Base-by-base conservation (phyloP, 164 flowering plant genomes). In the Stephania japonica region DNA sequence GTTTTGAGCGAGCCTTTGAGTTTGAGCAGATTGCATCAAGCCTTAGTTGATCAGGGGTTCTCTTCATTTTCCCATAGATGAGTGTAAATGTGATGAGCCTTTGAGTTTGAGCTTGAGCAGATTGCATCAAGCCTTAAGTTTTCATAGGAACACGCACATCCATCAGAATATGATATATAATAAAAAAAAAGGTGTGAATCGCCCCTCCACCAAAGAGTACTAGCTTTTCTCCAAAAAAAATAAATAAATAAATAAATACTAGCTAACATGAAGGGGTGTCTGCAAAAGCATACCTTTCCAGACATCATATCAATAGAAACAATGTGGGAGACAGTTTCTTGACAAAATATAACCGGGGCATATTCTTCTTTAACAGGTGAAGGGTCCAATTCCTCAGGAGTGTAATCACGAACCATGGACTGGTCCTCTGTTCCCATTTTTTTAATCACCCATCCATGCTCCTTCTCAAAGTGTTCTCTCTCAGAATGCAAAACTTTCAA, bases 221-320 rank as follows among this genome's bases (percentile, higher is more conserved):
- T 32, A 65, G 26, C 12, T 23, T n/a, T n/a, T n/a, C n/a, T n/a
- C n/a, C n/a, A n/a, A n/a, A 43, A 43, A 43, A 43, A 43, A 43
- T 7, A 11, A 72, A 13, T 18, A 67, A 21, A 7, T 18, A 63
- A 63, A 64, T 64, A 23, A 23, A n/a, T 13, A n/a, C 24, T 13
- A 65, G 26, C 12, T 23, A 32, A 32, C 14, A 67, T 18, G n/a
- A 67, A 19, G 10, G 38, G 69, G n/a, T 67, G 16, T 11, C 7
- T 27, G 47, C 12, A 5, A 75, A 42, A 61, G 26, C 78, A 27
- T 70, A 92, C 99, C 95, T 88, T 87, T 77, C 99, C 98, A 21
- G 99, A 95, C 96, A 95, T 91, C 99, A 95, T 93, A 84, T 95
- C 99, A 72, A 93, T 89, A 63, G 99, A 95, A 25, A 90, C 93